A percentile compares a stretch with the other conserved stretches of the same genome.
Evolutionary conservation across 768 basidiomycete genomes (phyloP).

Genomic region (Rhizopogon vulgaris): DNA sequence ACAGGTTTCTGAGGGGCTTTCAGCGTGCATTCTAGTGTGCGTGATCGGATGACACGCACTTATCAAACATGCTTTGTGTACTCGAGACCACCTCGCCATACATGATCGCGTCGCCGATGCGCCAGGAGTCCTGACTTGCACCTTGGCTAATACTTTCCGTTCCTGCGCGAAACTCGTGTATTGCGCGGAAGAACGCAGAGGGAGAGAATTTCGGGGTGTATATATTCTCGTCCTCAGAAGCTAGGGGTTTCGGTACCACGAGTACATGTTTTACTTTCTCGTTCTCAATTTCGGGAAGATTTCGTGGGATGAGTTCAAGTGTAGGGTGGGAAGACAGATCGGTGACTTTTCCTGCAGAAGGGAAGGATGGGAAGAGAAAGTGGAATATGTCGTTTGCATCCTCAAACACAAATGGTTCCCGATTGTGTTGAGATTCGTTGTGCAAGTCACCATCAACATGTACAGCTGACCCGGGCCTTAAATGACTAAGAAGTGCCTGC

Average conservation of each 20-base stretch:
- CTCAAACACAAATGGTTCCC: slow-evolving; percentile 32
- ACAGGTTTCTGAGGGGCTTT: slow-evolving; percentile 58
- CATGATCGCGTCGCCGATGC: slow-evolving; percentile 70
- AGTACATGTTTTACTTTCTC: slow-evolving; percentile 50
- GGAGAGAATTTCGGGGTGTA: slow-evolving; percentile 72
- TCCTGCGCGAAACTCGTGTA: slow-evolving; percentile 31
- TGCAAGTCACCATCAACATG: slow-evolving; percentile 31
- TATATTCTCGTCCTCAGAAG: slow-evolving; percentile 28
- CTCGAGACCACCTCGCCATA: slow-evolving; percentile 91
- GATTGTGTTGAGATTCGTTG: slow-evolving; percentile 29
- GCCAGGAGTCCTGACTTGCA: slow-evolving; percentile 32
- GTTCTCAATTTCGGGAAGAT: slow-evolving; percentile 18
- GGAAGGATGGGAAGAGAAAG: slow-evolving; percentile 40
- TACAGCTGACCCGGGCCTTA: slow-evolving; percentile 45
- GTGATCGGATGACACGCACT: slow-evolving; percentile 41
- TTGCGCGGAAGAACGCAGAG: slow-evolving; percentile 47
- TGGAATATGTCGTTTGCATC: slow-evolving; percentile 70
- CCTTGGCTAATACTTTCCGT: slow-evolving; percentile 16
- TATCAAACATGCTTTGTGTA: slow-evolving; percentile 92
- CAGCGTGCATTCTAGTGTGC: neutral
- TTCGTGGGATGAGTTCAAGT: slow-evolving; percentile 14
- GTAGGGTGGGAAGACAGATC: slow-evolving; percentile 7
- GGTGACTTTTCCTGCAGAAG: slow-evolving; percentile 8
- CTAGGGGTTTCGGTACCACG: slow-evolving; percentile 44
- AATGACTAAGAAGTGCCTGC: slow-evolving; percentile 13